phyloP scores from a whole-genome alignment of 148 eudicot species.

The Spergularia marina region DNA sequence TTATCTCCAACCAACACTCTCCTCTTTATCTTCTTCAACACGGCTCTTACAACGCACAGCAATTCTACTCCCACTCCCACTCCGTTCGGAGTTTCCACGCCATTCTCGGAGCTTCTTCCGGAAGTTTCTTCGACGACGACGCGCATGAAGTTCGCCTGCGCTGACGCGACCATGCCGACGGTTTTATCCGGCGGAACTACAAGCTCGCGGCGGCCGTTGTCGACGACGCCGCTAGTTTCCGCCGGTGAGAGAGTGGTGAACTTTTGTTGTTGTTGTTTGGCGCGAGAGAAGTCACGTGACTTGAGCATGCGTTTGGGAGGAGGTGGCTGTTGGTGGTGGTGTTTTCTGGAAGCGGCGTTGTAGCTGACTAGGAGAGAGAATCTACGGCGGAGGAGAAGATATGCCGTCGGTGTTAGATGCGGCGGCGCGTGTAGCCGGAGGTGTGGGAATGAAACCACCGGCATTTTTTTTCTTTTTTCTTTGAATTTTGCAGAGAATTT shows the following conservation, averaged over 20 bases:
- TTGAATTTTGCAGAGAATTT: neutral
- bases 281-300: conserved; percentile 20
- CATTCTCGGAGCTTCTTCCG: conserved; percentile 20
- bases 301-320: conserved; percentile 43
- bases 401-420: conserved; percentile 15
- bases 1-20: conserved; percentile 82
- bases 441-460: conserved; percentile 44
- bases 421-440: conserved; percentile 40
- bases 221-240: conserved; percentile 35
- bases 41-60: conserved; percentile 77
- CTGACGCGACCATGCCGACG: conserved; percentile 61
- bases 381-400: conserved; percentile 40
- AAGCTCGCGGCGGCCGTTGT: too few species aligned
- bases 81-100: conserved; percentile 31
- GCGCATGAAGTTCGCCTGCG: conserved; percentile 97
- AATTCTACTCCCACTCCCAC: conserved; percentile 40
- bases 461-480: conserved; percentile 26
- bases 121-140: conserved; percentile 48
- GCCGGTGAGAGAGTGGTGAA: conserved; percentile 41
- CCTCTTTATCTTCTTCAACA: conserved; percentile 93
- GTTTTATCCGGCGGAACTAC: conserved; percentile 51
- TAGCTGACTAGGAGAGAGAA: conserved; percentile 35
- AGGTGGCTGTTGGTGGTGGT: conserved; percentile 20
- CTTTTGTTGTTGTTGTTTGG: conserved; percentile 33
- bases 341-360: conserved; percentile 28